Evolutionary conservation across 2,329 filamentous ascomycete genomes (phyloP), one percentile per base, ranked within the genome.

Genomic region (Talaromyces sp.): DNA sequence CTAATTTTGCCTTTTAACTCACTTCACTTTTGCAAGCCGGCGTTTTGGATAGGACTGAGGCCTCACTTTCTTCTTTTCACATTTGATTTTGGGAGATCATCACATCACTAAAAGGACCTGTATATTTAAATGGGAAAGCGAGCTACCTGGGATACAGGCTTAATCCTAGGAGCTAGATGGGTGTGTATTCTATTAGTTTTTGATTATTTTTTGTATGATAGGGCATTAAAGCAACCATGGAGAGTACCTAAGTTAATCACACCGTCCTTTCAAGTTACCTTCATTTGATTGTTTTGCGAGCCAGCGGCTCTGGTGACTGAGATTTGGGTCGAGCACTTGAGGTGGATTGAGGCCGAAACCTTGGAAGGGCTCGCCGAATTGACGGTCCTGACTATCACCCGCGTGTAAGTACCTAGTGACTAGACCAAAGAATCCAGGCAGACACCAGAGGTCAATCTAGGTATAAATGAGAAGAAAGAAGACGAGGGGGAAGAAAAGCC

Each of bases 291-390:
- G n/a, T 43, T 35, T 56, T 58, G 14, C 57, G 57, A 13, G 57
- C 53, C 17, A 65, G 47, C n/a, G 64, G 65, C 20, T 69, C 61
- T 6, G 69, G 68, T 4, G 71, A 72, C 14, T 66, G 65, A 14
- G 71, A 70, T 16, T 64, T 64, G 33, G 69, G n/a, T n/a, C n/a
- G n/a, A n/a, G n/a, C n/a, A n/a, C n/a, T 68, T 32, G 72, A 72
- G 19, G 63, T 69, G 55, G 69, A 70, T 16, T 58, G 65, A 35
- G 66, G 60, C 42, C 66, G 65, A 44, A n/a, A n/a, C n/a, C n/a
- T n/a, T n/a, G n/a, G n/a, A 69, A 58, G 45, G 69, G 70, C 47
- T 75, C 72, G 56, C 72, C 73, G 54, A 72, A 72, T 61, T 72
- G 70, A 61, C 71, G 67, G 51, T 69, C 69, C 59, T 67, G 68